These are phyloP conservation scores for Pseudonitzschia delicatissima DNA, from an alignment of 108 stramenopile species.

Conservation along the genomic window DNA sequence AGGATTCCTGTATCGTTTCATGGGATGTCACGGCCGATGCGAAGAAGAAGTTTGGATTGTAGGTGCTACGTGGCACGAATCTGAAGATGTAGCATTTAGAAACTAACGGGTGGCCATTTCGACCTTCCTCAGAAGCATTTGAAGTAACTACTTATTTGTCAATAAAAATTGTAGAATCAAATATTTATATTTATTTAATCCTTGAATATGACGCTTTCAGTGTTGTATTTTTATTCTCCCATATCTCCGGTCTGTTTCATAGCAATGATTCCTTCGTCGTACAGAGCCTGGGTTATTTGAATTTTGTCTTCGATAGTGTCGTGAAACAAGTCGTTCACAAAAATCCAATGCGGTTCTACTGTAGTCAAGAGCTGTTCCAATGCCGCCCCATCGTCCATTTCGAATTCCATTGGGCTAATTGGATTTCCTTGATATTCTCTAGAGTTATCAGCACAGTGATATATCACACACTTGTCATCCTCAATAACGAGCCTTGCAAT, in stretches of 20 bases:
- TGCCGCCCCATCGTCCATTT: constrained; percentile 95
- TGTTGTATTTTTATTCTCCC: not conserved
- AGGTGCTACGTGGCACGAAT: constrained; percentile 3
- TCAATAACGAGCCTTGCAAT: constrained; percentile 90
- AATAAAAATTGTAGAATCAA: not conserved
- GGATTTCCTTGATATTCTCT: constrained; percentile 84
- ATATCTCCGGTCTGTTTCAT: constrained; percentile 13
- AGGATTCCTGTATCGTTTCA: constrained; percentile 79
- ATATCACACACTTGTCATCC: constrained; percentile 90
- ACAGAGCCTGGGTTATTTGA: constrained; percentile 78
- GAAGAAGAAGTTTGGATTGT: constrained; percentile 65
- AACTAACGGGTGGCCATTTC: too few species aligned
- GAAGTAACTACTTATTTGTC: not conserved
- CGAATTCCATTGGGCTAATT: constrained; percentile 93
- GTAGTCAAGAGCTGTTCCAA: constrained; percentile 89
- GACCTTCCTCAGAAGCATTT: not conserved
- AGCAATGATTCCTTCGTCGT: constrained; percentile 84
- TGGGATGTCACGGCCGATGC: constrained; percentile 82
- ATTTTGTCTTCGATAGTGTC: constrained; percentile 89
- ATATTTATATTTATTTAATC: not conserved
- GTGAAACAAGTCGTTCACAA: constrained; percentile 83
- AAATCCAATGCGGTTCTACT: constrained; percentile 84
- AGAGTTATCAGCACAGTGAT: constrained; percentile 95
- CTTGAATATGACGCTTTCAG: not conserved
- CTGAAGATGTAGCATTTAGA: not conserved